Percentiles rank a stretch among this genome's conserved stretches.
phyloP scores from a whole-genome alignment of 139 green algal species.

The Closterium sp. region DNA sequence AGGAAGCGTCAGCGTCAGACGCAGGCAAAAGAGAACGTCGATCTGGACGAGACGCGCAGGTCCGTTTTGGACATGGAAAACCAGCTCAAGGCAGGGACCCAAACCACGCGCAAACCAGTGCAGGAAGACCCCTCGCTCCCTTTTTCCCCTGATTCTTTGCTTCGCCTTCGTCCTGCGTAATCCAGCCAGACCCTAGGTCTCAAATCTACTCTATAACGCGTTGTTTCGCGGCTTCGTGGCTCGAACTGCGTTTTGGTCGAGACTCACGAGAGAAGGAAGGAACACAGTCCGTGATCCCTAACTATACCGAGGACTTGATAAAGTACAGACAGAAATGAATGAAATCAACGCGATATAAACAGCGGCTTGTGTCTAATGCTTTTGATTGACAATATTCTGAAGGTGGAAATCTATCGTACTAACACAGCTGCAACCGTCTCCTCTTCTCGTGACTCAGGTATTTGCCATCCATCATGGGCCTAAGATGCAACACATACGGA shows the following conservation, averaged over 20 bases:
- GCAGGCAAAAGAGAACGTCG: neutral
- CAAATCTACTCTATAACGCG: too few species aligned
- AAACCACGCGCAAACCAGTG: neutral
- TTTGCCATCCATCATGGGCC: neutral
- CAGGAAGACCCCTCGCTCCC: neutral
- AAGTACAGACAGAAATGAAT: neutral
- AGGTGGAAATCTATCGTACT: neutral
- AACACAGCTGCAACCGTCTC: neutral
- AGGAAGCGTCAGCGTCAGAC: neutral
- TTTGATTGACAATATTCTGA: neutral
- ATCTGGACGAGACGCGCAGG: neutral
- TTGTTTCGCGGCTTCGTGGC: too few species aligned
- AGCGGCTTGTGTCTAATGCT: neutral
- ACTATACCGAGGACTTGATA: neutral
- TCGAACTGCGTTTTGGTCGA: too few species aligned
- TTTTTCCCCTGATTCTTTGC: neutral
- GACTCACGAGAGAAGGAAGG: too few species aligned
- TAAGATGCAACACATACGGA: neutral
- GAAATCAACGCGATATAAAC: neutral
- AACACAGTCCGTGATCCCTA: too few species aligned
- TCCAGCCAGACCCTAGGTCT: too few species aligned
- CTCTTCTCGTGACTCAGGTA: neutral
- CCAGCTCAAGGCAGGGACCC: neutral
- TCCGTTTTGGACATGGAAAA: neutral
- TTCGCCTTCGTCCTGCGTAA: too few species aligned